Conservation (phyloP, 169 alveolate genomes). For the Nephromyces sp. region DNA sequence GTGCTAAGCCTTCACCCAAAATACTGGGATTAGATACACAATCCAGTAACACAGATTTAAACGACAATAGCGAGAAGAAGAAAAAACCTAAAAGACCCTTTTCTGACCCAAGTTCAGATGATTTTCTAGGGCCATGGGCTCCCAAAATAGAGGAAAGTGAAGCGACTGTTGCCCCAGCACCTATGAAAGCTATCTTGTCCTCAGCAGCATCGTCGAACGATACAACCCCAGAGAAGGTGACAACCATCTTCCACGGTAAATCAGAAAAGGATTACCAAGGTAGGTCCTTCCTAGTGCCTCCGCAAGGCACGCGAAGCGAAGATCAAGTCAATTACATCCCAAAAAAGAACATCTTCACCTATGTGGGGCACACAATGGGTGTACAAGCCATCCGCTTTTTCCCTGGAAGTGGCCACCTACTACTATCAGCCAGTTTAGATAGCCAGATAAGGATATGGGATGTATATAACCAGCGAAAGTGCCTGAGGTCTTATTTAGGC, state of each 20-base stretch:
- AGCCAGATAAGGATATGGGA: constrained; percentile 83
- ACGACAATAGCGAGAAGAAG: background rate
- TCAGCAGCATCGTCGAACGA: background rate
- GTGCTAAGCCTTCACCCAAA: background rate
- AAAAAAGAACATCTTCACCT: constrained; percentile 21
- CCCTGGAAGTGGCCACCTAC: constrained; percentile 83
- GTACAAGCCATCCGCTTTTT: constrained; percentile 77
- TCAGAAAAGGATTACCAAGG: constrained; percentile 37
- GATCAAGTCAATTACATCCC: constrained; percentile 22
- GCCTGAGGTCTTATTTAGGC: constrained; percentile 79
- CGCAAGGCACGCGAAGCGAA: background rate
- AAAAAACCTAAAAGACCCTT: background rate
- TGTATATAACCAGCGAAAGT: constrained; percentile 59
- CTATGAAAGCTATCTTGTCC: background rate
- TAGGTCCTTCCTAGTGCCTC: background rate
- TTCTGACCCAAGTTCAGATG: constrained; percentile 14
- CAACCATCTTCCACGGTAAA: constrained; percentile 17
- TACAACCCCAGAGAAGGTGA: background rate
- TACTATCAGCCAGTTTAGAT: constrained; percentile 82
- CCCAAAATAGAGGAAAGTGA: background rate
- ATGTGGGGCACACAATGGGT: constrained; percentile 80
- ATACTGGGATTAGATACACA: too few species aligned
- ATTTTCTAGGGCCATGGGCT: constrained; percentile 38
- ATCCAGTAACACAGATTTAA: background rate
- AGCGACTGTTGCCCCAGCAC: background rate